These are phyloP conservation scores for Mentha longifolia DNA, from an alignment of 257 asterid genomes.

Conservation along the genomic window DNA sequence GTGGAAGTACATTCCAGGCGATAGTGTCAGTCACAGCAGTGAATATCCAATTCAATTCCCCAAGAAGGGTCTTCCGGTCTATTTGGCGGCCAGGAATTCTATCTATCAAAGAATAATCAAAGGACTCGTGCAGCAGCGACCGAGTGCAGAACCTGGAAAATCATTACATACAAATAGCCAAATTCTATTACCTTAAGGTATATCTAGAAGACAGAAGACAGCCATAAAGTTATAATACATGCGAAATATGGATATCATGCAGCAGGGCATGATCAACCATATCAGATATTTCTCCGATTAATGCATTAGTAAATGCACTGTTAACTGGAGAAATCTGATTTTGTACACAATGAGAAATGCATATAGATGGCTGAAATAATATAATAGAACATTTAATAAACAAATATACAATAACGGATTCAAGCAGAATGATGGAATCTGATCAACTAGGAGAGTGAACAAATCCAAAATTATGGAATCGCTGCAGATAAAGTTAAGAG, in stretches of 20 bases:
- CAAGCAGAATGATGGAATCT: neutral
- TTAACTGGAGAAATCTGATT: conserved; percentile 9
- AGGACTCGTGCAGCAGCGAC: conserved; percentile 84
- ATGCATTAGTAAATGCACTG: conserved; percentile 17
- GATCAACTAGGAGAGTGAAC: conserved; percentile 3
- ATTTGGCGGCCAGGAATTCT: conserved; percentile 99
- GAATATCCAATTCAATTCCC: conserved; percentile 99
- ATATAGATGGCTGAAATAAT: conserved; percentile 5
- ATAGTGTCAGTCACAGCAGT: conserved; percentile 99
- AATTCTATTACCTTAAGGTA: conserved; percentile 21
- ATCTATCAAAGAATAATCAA: conserved; percentile 87
- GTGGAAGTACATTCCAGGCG: conserved; percentile 99
- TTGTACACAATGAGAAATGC: neutral
- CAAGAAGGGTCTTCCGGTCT: conserved; percentile 97
- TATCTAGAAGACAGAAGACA: conserved; percentile 13
- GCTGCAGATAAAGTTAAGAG: conserved; percentile 9
- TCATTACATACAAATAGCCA: conserved; percentile 41
- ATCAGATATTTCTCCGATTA: conserved; percentile 2
- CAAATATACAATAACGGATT: neutral
- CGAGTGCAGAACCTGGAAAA: conserved; percentile 67
- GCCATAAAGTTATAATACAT: neutral
- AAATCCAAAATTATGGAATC: neutral
- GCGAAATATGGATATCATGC: conserved; percentile 4
- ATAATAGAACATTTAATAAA: neutral
- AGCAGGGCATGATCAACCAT: conserved; percentile 13